A percentile compares a stretch with the other conserved stretches of the same genome.
Conservation (phyloP, 805 yeast species). For the Ogataea salicorniae region DNA sequence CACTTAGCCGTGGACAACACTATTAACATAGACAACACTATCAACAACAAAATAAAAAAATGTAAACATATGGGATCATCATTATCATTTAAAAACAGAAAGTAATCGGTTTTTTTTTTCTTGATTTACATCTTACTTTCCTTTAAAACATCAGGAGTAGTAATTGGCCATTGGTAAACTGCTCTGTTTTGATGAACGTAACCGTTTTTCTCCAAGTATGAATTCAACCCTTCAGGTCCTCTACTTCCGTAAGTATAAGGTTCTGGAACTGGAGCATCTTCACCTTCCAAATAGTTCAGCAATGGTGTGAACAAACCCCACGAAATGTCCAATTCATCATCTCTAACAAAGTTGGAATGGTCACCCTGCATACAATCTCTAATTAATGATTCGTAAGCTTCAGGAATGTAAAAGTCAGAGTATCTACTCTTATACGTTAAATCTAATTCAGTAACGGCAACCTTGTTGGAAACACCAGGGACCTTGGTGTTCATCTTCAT, state of each 20-base stretch:
- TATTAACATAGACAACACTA: no score
- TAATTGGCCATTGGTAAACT: constrained; percentile 88
- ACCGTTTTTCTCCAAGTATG: constrained; percentile 64
- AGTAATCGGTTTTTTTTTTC: neutral
- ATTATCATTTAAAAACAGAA: no score
- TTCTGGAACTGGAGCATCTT: constrained; percentile 61
- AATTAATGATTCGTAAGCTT: constrained; percentile 94
- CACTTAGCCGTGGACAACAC: no score
- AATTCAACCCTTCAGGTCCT: constrained; percentile 67
- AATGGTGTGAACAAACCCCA: constrained; percentile 94
- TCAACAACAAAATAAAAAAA: no score
- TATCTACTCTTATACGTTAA: constrained; percentile 79
- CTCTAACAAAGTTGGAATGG: constrained; percentile 96
- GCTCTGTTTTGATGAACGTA: constrained; percentile 61
- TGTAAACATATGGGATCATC: no score
- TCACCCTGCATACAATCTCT: constrained; percentile 87
- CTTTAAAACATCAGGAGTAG: constrained; percentile 41
- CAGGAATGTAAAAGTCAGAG: constrained; percentile 90
- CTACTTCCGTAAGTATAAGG: constrained; percentile 85
- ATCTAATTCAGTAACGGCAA: constrained; percentile 85
- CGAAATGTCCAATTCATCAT: constrained; percentile 90
- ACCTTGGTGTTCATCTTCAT: constrained; percentile 89
- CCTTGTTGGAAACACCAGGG: constrained; percentile 83
- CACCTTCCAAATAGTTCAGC: constrained; percentile 70
- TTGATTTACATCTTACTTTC: constrained; percentile 13